Conservation (phyloP, 2,329 filamentous ascomycete species). For the Scedosporium aurantiacum region DNA sequence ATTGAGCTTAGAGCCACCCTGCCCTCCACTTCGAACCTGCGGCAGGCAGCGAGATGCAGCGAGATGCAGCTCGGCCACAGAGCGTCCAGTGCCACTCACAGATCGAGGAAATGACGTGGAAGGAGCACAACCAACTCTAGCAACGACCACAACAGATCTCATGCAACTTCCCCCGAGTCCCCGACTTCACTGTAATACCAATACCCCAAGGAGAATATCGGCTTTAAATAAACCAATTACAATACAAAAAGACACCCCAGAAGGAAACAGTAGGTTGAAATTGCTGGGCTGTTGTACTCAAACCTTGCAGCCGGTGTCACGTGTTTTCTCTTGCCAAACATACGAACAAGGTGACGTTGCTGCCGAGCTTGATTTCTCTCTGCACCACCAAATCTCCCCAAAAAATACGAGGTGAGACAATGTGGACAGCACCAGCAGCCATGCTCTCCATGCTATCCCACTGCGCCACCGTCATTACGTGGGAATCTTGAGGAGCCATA, state of each 20-base stretch:
- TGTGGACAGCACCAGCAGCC: neutral
- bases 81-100: too few relatives aligned
- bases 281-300: neutral
- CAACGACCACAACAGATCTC: too few relatives aligned
- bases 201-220: too few relatives aligned
- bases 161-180: too few relatives aligned
- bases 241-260: neutral
- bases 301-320: neutral
- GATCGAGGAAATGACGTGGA: too few relatives aligned
- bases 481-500: neutral
- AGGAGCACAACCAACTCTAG: too few relatives aligned
- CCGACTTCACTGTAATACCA: too few relatives aligned
- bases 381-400: neutral
- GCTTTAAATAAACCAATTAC: too few relatives aligned
- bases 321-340: slow-evolving; percentile 1
- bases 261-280: neutral
- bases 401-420: neutral
- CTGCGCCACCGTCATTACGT: neutral
- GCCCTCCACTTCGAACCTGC: too few relatives aligned
- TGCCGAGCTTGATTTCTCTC: neutral
- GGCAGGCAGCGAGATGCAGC: too few relatives aligned
- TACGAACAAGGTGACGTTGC: neutral
- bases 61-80: too few relatives aligned
- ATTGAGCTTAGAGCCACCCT: too few relatives aligned
- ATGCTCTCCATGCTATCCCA: neutral